Base-by-base conservation (phyloP, 2,329 filamentous ascomycete genomes). In the Purpureocillium takamizusanense region DNA sequence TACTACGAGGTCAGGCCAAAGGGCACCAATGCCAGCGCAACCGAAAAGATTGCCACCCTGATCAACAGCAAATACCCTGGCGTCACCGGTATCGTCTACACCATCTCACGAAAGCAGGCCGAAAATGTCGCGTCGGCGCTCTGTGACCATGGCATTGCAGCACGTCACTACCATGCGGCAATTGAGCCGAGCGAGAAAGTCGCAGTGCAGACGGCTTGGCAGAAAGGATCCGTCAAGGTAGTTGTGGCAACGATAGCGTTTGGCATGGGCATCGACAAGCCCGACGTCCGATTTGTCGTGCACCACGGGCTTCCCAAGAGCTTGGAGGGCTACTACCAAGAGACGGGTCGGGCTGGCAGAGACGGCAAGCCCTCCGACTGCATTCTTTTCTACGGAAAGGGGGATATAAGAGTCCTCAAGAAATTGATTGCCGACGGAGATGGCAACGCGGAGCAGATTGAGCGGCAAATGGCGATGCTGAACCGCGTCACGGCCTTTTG, bases 201-300 rank as follows among this genome's bases (percentile, higher is more conserved):
- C 1, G 57, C 71, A 7, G 74, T 92, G 4, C 90, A 97, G 58
- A 74, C 74, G 43, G 61, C 78, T 23, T 98, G 92, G 92, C 92
- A 98, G 58, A 66, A 64, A 32, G 87, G 88, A 6, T 65, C 69
- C 37, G 76, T 82, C 51, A 84, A 95, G 49, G 85, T 98, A 27
- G 94, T 98, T 32, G 92, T 98, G 36, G 94, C 92, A 15, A 98
- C 92, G 0, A 97, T 98, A 58, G 92, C 92, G 17, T 98, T 98
- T 56, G 92, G 92, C 7, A 98, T 98, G 92, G 92, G 92, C n/a
- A 98, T 98, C 47, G 92, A 98, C 66, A 98, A 98, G 59, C 78
- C 89, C 1, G 84, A 98, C 56, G 92, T 98, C 35, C 84, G 92
- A 21, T 98, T 94, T 56, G 92, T 98, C 27, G 86, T 98, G 31